These are phyloP conservation scores for Chrysosporium queenslandicum DNA, from an alignment of 2,329 filamentous ascomycete genomes.

Conservation along the genomic window DNA sequence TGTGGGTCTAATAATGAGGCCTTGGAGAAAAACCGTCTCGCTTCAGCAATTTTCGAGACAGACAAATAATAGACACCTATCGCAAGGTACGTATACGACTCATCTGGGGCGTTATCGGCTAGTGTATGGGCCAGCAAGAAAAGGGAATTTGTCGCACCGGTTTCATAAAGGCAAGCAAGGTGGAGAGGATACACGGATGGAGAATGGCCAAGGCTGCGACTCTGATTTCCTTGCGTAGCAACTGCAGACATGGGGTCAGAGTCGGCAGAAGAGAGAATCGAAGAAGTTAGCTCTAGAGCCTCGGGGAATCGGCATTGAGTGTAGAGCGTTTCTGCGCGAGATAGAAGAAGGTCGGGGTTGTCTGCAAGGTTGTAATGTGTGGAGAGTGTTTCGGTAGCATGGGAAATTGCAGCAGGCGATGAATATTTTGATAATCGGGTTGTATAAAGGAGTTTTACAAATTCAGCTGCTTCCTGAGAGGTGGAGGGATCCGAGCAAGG, in stretches of 20 bases:
- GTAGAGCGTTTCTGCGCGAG: slow-evolving; percentile 81
- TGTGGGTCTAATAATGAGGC: slow-evolving; percentile 95
- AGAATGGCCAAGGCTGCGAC: slow-evolving; percentile 36
- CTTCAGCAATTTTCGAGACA: slow-evolving; percentile 82
- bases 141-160: slow-evolving; percentile 73
- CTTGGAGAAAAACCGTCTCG: slow-evolving; percentile 92
- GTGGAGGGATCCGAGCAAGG: slow-evolving; percentile 51
- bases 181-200: slow-evolving; percentile 71
- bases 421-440: slow-evolving; percentile 92
- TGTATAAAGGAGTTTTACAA: slow-evolving; percentile 92
- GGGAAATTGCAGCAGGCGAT: slow-evolving; percentile 69
- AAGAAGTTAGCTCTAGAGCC: slow-evolving; percentile 71
- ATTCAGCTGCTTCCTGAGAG: slow-evolving; percentile 80
- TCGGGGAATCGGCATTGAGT: slow-evolving; percentile 91
- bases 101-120: slow-evolving; percentile 80
- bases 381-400: slow-evolving; percentile 79
- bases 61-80: slow-evolving; percentile 91
- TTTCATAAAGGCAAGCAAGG: slow-evolving; percentile 80
- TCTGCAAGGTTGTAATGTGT: slow-evolving; percentile 81
- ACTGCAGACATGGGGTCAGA: slow-evolving; percentile 57
- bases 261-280: slow-evolving; percentile 73
- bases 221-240: slow-evolving; percentile 22
- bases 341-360: slow-evolving; percentile 84
- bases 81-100: slow-evolving; percentile 85
- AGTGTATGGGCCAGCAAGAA: slow-evolving; percentile 90